phyloP scores from a whole-genome alignment of 371 early-diverging fungal genomes.

The Syncephalastrum contaminatum region DNA sequence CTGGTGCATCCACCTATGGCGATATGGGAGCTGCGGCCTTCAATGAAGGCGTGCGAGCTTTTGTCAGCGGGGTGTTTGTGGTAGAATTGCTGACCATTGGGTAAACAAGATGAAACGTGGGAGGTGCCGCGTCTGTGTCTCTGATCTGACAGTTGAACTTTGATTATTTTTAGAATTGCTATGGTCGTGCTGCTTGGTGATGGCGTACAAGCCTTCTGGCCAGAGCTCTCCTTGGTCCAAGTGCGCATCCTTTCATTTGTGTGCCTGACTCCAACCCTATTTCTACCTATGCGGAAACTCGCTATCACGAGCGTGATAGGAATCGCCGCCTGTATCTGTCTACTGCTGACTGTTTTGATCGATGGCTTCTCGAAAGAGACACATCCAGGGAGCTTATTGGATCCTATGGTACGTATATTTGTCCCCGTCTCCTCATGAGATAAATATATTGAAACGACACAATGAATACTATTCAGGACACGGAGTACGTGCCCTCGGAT shows the following conservation, averaged over 20 bases:
- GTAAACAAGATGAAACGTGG: slow-evolving; percentile 6
- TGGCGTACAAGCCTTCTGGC: slow-evolving; percentile 28
- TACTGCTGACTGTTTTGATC: slow-evolving; percentile 32
- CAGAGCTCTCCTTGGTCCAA: slow-evolving; percentile 15
- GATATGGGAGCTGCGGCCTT: slow-evolving; percentile 71
- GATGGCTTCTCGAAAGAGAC: slow-evolving; percentile 43
- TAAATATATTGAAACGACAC: background rate
- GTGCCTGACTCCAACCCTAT: slow-evolving; percentile 30
- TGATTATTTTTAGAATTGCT: slow-evolving; percentile 20
- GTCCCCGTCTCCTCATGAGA: background rate
- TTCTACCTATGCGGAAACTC: slow-evolving; percentile 40
- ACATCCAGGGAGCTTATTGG: slow-evolving; percentile 55
- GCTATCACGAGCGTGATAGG: slow-evolving; percentile 48
- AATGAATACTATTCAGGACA: slow-evolving; percentile 14
- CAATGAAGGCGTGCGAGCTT: slow-evolving; percentile 48
- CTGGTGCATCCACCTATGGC: slow-evolving; percentile 44
- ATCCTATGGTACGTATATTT: slow-evolving; percentile 37
- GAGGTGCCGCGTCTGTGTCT: background rate
- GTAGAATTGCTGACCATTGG: slow-evolving; percentile 62
- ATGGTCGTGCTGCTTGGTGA: slow-evolving; percentile 34
- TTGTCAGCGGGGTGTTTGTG: slow-evolving; percentile 50
- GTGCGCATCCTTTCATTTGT: slow-evolving; percentile 23
- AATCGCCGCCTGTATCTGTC: slow-evolving; percentile 30
- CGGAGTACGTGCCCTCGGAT: slow-evolving; percentile 21
- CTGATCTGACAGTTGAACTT: background rate